Percentiles rank a stretch among this genome's conserved stretches.
Conservation (phyloP, 345 rosid species). For the Diplotaxis tenuifolia region DNA sequence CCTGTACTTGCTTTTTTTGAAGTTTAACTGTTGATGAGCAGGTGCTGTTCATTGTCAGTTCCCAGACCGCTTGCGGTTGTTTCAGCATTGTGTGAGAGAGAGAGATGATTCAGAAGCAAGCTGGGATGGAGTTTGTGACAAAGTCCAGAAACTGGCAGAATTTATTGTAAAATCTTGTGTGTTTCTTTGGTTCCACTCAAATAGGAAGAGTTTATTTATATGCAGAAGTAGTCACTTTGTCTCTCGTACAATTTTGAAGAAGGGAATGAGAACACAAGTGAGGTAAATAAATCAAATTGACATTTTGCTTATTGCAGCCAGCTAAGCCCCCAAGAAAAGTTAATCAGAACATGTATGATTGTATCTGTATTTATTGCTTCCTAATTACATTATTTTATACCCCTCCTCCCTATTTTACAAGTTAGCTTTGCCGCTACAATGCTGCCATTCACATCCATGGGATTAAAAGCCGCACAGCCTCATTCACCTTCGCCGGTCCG, state of each 20-base stretch:
- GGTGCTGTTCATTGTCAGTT: no score
- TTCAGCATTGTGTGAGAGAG: no score
- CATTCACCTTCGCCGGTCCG: background rate
- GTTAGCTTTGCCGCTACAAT: slow-evolving; percentile 18
- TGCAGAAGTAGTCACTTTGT: background rate
- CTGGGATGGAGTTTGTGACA: no score
- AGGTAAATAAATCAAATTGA: background rate
- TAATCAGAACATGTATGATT: background rate
- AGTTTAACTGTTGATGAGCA: no score
- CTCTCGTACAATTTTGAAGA: background rate
- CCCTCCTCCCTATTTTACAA: slow-evolving; percentile 27
- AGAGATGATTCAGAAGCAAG: no score
- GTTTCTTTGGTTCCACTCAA: no score
- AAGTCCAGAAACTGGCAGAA: no score
- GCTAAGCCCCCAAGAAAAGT: background rate
- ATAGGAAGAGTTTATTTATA: background rate
- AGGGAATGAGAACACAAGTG: background rate
- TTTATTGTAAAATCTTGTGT: no score
- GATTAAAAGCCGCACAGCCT: background rate
- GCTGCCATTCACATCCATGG: background rate
- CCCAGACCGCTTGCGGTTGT: no score
- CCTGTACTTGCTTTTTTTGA: no score
- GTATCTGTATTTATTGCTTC: slow-evolving; percentile 14
- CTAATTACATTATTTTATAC: slow-evolving; percentile 13
- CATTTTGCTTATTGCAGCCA: slow-evolving; percentile 15